Percentiles rank a stretch among this genome's conserved stretches.
These are phyloP conservation scores for Penicillium steckii DNA, from an alignment of 495 filamentous ascomycete species.

Conservation along the genomic window DNA sequence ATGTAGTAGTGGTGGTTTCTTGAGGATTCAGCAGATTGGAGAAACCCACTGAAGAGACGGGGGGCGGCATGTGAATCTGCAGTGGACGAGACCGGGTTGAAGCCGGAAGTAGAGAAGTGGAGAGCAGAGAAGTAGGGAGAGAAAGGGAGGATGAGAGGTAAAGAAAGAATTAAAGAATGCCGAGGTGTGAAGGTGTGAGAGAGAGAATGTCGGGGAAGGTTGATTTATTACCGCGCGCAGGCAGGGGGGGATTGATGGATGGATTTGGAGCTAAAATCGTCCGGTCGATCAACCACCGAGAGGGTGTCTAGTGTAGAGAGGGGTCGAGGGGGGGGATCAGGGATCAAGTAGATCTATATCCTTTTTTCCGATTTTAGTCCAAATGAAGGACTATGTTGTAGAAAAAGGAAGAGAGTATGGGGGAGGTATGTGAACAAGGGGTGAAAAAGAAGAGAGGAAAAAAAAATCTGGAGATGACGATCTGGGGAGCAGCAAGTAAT, in stretches of 20 bases:
- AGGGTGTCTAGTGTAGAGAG: too few relatives aligned
- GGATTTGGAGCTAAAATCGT: conserved; percentile 28
- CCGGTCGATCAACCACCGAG: conserved; percentile 35
- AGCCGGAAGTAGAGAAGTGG: conserved; percentile 1
- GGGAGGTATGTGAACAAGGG: conserved; percentile 27
- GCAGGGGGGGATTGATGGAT: too few relatives aligned
- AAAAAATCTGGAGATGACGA: conserved; percentile 32
- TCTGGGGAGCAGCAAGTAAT: conserved; percentile 41
- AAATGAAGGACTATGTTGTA: conserved; percentile 9
- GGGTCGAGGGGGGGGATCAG: conserved; percentile 3
- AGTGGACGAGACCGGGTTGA: conserved; percentile 25
- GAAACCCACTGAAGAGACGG: conserved; percentile 71
- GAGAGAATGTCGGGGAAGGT: conserved; percentile 24
- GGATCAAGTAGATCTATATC: conserved; percentile 9
- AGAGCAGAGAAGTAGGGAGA: background rate
- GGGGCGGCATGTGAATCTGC: conserved; percentile 69
- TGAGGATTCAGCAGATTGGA: conserved; percentile 75
- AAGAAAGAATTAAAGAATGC: background rate
- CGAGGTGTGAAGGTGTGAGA: background rate
- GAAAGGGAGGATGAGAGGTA: background rate
- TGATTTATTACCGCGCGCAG: conserved; percentile 18
- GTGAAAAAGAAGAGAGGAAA: conserved; percentile 9
- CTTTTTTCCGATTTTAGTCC: conserved; percentile 1
- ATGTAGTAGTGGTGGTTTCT: conserved; percentile 27
- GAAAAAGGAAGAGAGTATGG: conserved; percentile 22